A percentile compares a stretch with the other conserved stretches of the same genome.
Evolutionary conservation across 805 yeast genomes (phyloP).

Genomic region (Saccharomycopsis selenospora): DNA sequence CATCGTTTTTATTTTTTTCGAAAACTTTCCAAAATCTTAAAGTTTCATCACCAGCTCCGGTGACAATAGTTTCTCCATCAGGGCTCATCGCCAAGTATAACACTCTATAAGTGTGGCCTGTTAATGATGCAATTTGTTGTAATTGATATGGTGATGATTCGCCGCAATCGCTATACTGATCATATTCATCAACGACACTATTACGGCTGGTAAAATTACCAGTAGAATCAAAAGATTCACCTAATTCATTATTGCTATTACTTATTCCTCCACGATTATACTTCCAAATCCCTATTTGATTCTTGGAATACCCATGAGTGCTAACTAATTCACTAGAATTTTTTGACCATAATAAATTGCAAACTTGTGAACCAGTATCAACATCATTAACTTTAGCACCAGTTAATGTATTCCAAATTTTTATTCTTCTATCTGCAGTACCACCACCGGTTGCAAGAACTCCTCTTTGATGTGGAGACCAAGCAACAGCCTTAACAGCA

Average conservation of each 20-base stretch:
- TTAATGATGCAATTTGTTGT: constrained; percentile 88
- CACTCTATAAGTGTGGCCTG: constrained; percentile 92
- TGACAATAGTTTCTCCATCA: constrained; percentile 93
- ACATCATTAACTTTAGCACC: constrained; percentile 69
- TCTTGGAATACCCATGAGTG: constrained; percentile 88
- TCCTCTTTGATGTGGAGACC: constrained; percentile 98
- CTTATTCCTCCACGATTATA: constrained; percentile 47
- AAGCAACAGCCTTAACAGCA: constrained; percentile 92
- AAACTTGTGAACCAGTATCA: constrained; percentile 96
- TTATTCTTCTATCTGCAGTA: constrained; percentile 83
- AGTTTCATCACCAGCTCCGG: constrained; percentile 99
- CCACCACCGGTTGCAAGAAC: constrained; percentile 95
- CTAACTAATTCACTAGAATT: constrained; percentile 89
- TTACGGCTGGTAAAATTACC: background rate
- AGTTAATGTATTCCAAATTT: constrained; percentile 85
- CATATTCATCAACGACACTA: background rate
- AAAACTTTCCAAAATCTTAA: constrained; percentile 92
- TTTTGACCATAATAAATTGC: constrained; percentile 88
- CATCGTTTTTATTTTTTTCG: constrained; percentile 60
- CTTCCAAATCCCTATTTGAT: constrained; percentile 91
- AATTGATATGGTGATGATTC: constrained; percentile 30
- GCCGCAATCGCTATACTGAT: background rate
- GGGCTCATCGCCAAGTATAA: constrained; percentile 85
- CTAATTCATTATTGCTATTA: background rate
- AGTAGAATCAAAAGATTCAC: background rate